Evolutionary conservation across 2,329 filamentous ascomycete genomes (phyloP).

Genomic region (Penicillium italicum): DNA sequence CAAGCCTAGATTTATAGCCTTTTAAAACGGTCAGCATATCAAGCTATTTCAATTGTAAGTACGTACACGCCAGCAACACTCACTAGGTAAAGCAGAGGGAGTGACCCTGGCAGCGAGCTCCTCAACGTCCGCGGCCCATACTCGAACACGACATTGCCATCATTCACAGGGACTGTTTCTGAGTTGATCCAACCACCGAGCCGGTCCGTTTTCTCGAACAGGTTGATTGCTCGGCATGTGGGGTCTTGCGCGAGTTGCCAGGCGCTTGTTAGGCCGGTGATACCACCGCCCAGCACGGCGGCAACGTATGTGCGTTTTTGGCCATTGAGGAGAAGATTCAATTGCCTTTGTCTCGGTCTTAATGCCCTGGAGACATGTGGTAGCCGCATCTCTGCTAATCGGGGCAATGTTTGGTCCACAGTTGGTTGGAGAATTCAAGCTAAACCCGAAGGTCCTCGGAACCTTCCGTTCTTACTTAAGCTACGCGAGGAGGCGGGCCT

Average conservation of each 20-base stretch:
- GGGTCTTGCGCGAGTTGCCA: conserved; percentile 70
- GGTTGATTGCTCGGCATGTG: conserved; percentile 66
- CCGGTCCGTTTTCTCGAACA: conserved; percentile 70
- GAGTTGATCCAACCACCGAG: conserved; percentile 84
- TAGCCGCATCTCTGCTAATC: conserved; percentile 26
- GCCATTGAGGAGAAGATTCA: conserved; percentile 14
- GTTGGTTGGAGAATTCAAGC: conserved; percentile 1
- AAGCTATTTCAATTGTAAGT: background rate
- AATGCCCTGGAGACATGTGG: conserved; percentile 22
- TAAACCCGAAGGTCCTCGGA: conserved; percentile 1
- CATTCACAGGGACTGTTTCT: conserved; percentile 56
- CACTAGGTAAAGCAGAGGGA: conserved; percentile 70
- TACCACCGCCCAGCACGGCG: conserved; percentile 74
- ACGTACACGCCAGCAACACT: conserved; percentile 21
- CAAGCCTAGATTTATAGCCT: conserved; percentile 60
- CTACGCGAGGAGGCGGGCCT: background rate
- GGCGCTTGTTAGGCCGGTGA: conserved; percentile 75
- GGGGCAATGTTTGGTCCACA: background rate
- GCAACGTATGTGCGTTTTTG: conserved; percentile 43
- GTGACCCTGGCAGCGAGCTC: conserved; percentile 54
- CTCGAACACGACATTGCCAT: conserved; percentile 70
- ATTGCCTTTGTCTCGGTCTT: conserved; percentile 17
- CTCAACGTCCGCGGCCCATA: conserved; percentile 76
- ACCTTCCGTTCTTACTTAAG: conserved; percentile 8
- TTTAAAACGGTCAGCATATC: conserved; percentile 16